These are phyloP conservation scores for Theobroma grandiflorum DNA, from an alignment of 441 rosid species.

Conservation along the genomic window DNA sequence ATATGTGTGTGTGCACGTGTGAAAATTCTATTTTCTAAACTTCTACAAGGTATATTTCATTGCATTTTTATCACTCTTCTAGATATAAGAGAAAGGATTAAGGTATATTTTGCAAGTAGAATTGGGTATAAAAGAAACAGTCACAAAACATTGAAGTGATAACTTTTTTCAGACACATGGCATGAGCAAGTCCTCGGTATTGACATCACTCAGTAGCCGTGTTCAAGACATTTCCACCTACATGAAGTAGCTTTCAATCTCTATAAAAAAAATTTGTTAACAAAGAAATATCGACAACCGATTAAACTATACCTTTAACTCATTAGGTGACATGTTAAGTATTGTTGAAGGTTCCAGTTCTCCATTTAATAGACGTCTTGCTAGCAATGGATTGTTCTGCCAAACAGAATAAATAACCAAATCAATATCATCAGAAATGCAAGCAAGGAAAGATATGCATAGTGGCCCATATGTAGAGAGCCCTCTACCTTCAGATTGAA, in stretches of 20 bases:
- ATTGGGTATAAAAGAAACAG: not conserved
- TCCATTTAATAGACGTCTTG: slow-evolving; percentile 78
- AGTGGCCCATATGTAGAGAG: slow-evolving; percentile 3
- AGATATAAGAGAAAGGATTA: not conserved
- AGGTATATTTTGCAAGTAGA: not conserved
- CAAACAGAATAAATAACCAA: slow-evolving; percentile 20
- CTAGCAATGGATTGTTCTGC: slow-evolving; percentile 71
- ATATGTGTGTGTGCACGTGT: no score
- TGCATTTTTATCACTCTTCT: not conserved
- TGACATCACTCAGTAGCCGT: not conserved
- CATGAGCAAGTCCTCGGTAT: not conserved
- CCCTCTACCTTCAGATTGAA: slow-evolving; percentile 86
- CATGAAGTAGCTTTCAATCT: not conserved
- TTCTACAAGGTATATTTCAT: not conserved
- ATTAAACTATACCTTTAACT: slow-evolving; percentile 68
- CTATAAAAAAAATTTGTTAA: not conserved
- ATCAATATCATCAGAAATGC: not conserved
- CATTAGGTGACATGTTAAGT: slow-evolving; percentile 86
- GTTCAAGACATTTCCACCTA: slow-evolving; percentile 10
- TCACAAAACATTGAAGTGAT: not conserved
- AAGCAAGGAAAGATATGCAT: not conserved
- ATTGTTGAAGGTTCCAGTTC: slow-evolving; percentile 84
- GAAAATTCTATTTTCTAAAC: not conserved
- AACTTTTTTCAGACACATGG: not conserved
- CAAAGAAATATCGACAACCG: not conserved